Percentiles rank a stretch among this genome's conserved stretches.
phyloP scores from a whole-genome alignment of 2,329 filamentous ascomycete genomes.

The Trichoderma sp. region DNA sequence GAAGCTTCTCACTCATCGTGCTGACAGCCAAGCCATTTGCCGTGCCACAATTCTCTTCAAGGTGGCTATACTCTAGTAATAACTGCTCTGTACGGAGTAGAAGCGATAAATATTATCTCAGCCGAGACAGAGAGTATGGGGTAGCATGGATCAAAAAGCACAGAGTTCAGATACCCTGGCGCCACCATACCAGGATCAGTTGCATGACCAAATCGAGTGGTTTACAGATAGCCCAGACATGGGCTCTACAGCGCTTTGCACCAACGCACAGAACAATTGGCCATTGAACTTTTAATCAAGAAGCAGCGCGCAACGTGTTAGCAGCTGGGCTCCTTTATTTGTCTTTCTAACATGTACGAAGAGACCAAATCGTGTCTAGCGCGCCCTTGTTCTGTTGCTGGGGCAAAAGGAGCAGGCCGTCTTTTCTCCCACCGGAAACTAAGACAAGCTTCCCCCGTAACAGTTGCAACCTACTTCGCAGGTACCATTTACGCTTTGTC shows the following conservation, averaged over 20 bases:
- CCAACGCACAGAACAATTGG: neutral
- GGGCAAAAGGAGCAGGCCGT: conserved; percentile 1
- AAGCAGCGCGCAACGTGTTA: neutral
- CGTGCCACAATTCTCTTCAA: neutral
- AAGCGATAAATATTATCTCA: neutral
- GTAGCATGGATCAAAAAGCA: conserved; percentile 15
- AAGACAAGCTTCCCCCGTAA: conserved; percentile 6
- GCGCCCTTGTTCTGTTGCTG: conserved; percentile 13
- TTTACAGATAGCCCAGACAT: neutral
- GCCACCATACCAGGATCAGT: conserved; percentile 9
- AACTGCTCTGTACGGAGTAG: neutral
- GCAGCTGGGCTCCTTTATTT: neutral
- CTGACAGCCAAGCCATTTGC: neutral
- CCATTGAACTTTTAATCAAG: neutral
- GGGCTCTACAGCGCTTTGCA: neutral
- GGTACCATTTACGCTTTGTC: neutral
- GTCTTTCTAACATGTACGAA: neutral
- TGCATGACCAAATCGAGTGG: conserved; percentile 12
- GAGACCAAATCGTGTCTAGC: neutral
- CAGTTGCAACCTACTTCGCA: neutral
- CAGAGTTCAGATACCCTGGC: neutral
- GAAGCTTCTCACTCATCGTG: neutral
- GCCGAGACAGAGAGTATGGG: conserved; percentile 3
- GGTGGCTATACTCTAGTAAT: neutral
- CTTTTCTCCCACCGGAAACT: conserved; percentile 6